Base-by-base conservation (phyloP, 2,329 filamentous ascomycete species). In the Hypoxylon sp. region DNA sequence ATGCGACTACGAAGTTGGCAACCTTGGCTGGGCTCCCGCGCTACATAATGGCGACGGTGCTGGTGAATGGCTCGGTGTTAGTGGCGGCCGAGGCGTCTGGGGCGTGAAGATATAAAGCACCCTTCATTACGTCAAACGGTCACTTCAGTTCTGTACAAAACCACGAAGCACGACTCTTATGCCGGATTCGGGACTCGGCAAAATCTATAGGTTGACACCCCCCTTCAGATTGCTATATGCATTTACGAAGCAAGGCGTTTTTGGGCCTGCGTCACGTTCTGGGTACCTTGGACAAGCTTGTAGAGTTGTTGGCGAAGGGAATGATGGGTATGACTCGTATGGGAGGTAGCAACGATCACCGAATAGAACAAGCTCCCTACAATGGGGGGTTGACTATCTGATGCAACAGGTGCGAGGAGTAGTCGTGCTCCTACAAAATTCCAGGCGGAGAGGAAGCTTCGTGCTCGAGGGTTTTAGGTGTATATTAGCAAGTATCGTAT, bases 1-100 rank as follows among this genome's bases (percentile, higher is more conserved):
- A 74, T 94, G 92, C 76, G 92, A 95, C 68, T 94, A 94, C 71
- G 92, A 96, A 77, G 88, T 96, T 51, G 90, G 89, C 41, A 96
- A 96, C 75, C 82, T 96, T 13, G 91, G 90, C 68, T 96, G 92
- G 92, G 91, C 92, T 28, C 92, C 92, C 30, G 89, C 89, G 65
- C 80, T 89, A 20, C 79, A 90, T 58, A 90, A 85, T 28, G 82
- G 81, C 17, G 91, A 94, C 60, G 62, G 68, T 22, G 87, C 85
- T 15, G 91, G 91, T 19, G 92, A 96, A 70, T 96, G 92, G 92
- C 80, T 96, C 6, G 92, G 92, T 46, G 90, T 95, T 1, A 90
- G 89, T 71, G 92, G 91, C 17, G 92, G 92, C 19, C 83, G 92
- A 64, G 92, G 92, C 4, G 86, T 95, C 32, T 95, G 91, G 91